Base-by-base conservation (phyloP, 2,329 filamentous ascomycete genomes). In the Fusarium ramigenum region DNA sequence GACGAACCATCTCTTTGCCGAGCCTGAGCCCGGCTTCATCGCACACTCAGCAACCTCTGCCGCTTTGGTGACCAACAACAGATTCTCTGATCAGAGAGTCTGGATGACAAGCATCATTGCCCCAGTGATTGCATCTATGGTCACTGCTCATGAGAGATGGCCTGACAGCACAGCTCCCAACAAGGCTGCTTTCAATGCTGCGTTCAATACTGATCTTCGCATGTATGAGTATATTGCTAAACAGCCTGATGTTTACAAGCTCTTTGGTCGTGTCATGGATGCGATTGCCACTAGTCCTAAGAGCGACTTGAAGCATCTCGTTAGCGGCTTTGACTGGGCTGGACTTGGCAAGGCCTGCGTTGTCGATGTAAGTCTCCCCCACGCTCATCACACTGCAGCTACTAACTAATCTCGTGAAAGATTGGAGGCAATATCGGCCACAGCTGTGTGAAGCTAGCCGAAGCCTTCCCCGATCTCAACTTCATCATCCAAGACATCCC, bases 331-430 rank as follows among this genome's bases (percentile, higher is more conserved):
- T 15, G 39, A 57, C 11, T 61, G 59, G 59, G 59, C 37, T 0
- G 16, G 49, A 1, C 59, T 61, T n/a, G 59, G 59, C 5, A 57
- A 37, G 9, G 37, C 49, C 7, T 44, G 7, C 1, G 37, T 61
- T 9, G 39, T 61, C 2, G 59, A 61, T 56, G 59, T 61, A 37
- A 37, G 37, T 36, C 9, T 28, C 0, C 12, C 12, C 12, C 12
- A 0, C 19, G 3, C 9, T 9, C 2, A 4, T 21, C 6, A 28
- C 0, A 21, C 1, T 7, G 14, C 6, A 10, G 1, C 10, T 1
- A 1, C 25, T 47, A 28, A 47, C 19, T 0, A 7, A 15, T 3
- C 4, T 28, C 9, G 4, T 10, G n/a, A 3, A 21, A 60, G 59
- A 36, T 62, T 9, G 59, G 59, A 15, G 59, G 59, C 32, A 61